phyloP scores from a whole-genome alignment of 1,284 basidiomycete species.

The Tilletia caries region DNA sequence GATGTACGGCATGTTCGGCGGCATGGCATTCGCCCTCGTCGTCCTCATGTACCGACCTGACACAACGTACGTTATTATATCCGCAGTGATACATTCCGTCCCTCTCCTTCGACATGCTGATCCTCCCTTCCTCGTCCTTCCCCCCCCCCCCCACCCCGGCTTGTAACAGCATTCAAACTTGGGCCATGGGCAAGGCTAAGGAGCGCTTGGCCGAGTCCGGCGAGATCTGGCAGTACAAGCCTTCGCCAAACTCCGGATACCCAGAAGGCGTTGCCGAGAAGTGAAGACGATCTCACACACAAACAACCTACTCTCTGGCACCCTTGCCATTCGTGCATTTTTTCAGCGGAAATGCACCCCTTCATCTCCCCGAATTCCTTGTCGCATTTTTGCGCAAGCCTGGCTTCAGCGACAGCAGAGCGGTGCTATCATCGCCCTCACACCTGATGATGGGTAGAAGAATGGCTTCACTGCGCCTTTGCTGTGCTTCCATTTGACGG shows the following conservation, averaged over 20 bases:
- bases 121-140: background rate
- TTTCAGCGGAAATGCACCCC: background rate
- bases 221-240: slow-evolving; percentile 49
- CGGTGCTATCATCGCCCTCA: no score
- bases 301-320: no score
- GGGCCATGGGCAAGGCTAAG: slow-evolving; percentile 50
- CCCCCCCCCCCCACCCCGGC: background rate
- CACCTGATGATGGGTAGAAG: no score
- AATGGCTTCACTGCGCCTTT: no score
- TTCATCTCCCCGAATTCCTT: no score
- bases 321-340: no score
- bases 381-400: no score
- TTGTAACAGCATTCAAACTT: slow-evolving; percentile 45
- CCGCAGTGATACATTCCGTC: no score
- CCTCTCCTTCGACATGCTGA: background rate
- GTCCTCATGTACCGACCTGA: slow-evolving; percentile 91
- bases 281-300: background rate
- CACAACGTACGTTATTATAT: slow-evolving; percentile 82
- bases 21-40: slow-evolving; percentile 72
- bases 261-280: slow-evolving; percentile 17
- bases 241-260: slow-evolving; percentile 47
- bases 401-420: no score
- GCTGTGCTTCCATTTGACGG: no score
- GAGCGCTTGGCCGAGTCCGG: slow-evolving; percentile 49
- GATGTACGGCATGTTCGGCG: slow-evolving; percentile 69